Evolutionary conservation across 2,329 filamentous ascomycete species (phyloP), one percentile per base, ranked within the genome.

Genomic region (Dactylonectria estremocensis): DNA sequence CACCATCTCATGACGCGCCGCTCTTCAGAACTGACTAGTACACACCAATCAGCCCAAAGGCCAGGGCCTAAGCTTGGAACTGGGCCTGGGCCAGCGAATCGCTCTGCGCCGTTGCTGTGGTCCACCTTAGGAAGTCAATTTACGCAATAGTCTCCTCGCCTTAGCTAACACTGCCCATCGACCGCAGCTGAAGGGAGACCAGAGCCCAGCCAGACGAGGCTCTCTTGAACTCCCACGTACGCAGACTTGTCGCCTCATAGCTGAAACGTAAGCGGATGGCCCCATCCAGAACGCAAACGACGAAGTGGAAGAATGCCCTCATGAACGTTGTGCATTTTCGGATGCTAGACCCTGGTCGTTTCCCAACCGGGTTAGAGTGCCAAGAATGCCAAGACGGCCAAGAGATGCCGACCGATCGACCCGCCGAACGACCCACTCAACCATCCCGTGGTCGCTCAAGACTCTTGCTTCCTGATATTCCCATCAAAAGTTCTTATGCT

Each of bases 371-470:
- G 24, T n/a, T 11, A 35, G 7, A 16, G 14, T 40, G 37, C 37
- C 37, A 40, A 40, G 37, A 9, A 10, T 59, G 73, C 73, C 73
- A 75, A 75, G 73, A 58, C 73, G 73, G 73, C 68, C 64, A 64
- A 66, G 55, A 63, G 18, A 60, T 75, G 73, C 73, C 73, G 73
- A 72, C 63, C 66, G 73, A 75, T 75, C 73, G 45, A 11, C 43
- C 16, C 60, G 35, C 52, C 45, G 31, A 35, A 8, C 50, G 31
- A 33, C n/a, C 28, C 45, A n/a, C 33, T 5, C 7, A 28, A 28
- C 18, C 22, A n/a, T 35, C 60, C 40, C 52, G 49, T 16, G 31
- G 40, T 31, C 31, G 20, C 58, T 49, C 52, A 43, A 49, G 43
- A 43, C 37, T 48, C 52, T 53, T 57, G 37, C 2, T 45, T 46